These are phyloP conservation scores for Rhizoctonia solani DNA, from an alignment of 1,284 basidiomycete genomes.

Conservation along the genomic window DNA sequence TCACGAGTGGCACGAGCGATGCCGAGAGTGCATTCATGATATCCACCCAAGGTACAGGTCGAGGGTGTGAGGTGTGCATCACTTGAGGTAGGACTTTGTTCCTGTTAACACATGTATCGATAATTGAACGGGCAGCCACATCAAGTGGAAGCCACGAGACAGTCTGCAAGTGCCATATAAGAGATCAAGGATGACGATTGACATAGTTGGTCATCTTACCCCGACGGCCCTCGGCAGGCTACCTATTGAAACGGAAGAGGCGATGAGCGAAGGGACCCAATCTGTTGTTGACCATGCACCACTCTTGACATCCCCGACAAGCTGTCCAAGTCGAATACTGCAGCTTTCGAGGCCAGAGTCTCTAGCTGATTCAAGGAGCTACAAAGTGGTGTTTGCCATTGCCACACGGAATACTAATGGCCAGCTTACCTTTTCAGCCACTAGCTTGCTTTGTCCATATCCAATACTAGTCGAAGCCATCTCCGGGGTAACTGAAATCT, in stretches of 20 bases:
- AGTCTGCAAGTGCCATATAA: conserved; percentile 4
- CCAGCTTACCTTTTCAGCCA: conserved; percentile 28
- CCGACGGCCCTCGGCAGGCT: conserved; percentile 1
- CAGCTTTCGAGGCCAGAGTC: background rate
- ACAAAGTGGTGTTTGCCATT: background rate
- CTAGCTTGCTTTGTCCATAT: conserved; percentile 37
- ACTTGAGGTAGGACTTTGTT: background rate
- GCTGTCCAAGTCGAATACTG: conserved; percentile 31
- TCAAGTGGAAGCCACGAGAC: no score
- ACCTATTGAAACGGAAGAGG: background rate
- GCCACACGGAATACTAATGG: background rate
- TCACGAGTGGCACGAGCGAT: background rate
- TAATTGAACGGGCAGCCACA: conserved; percentile 9
- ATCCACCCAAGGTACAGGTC: background rate
- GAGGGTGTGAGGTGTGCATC: conserved; percentile 1
- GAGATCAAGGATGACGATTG: background rate
- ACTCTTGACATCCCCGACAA: conserved; percentile 15
- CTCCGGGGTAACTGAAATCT: conserved; percentile 16
- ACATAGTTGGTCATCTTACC: background rate
- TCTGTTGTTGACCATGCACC: conserved; percentile 24
- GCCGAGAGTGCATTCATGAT: background rate
- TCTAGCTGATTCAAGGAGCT: background rate
- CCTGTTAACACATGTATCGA: background rate
- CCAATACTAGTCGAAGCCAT: background rate
- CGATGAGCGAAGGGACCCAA: no score